Conservation (phyloP, 2,329 filamentous ascomycete species). For the Aspergillus ibericus region DNA sequence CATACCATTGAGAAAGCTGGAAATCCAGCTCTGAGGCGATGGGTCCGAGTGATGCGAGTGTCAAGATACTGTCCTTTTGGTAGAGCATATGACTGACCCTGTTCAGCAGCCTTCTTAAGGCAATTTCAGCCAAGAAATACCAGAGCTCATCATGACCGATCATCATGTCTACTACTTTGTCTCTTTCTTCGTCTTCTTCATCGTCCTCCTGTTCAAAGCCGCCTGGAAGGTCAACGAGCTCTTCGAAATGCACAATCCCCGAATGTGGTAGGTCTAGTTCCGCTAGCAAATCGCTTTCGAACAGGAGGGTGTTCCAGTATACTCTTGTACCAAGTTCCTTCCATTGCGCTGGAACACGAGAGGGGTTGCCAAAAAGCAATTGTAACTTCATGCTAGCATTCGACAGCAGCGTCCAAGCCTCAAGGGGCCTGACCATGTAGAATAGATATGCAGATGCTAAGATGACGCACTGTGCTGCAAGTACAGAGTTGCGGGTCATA, state of each 20-base stretch:
- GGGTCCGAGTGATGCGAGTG: slow-evolving; percentile 71
- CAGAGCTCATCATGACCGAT: slow-evolving; percentile 74
- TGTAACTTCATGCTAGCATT: slow-evolving; percentile 81
- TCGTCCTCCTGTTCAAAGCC: slow-evolving; percentile 71
- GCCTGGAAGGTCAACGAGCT: slow-evolving; percentile 73
- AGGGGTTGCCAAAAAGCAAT: slow-evolving; percentile 71
- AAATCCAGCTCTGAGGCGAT: slow-evolving; percentile 79
- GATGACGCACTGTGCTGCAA: slow-evolving; percentile 77
- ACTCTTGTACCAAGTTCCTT: slow-evolving; percentile 73
- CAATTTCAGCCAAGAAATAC: slow-evolving; percentile 85
- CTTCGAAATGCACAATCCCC: slow-evolving; percentile 78
- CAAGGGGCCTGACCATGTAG: slow-evolving; percentile 76
- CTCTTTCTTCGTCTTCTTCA: slow-evolving; percentile 11
- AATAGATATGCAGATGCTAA: slow-evolving; percentile 80
- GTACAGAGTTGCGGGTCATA: slow-evolving; percentile 76
- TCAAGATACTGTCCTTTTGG: slow-evolving; percentile 69
- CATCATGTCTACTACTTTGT: slow-evolving; percentile 49
- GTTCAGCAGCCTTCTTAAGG: slow-evolving; percentile 72
- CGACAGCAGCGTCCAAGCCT: slow-evolving; percentile 78
- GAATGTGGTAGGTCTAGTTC: slow-evolving; percentile 81
- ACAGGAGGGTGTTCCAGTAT: slow-evolving; percentile 81
- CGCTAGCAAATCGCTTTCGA: slow-evolving; percentile 76
- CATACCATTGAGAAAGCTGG: slow-evolving; percentile 82
- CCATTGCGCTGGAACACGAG: slow-evolving; percentile 67
- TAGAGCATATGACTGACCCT: slow-evolving; percentile 78